Evolutionary conservation across 352 stramenopile species (phyloP), one percentile per base, ranked within the genome.

Genomic region (Pythium guiyangense): DNA sequence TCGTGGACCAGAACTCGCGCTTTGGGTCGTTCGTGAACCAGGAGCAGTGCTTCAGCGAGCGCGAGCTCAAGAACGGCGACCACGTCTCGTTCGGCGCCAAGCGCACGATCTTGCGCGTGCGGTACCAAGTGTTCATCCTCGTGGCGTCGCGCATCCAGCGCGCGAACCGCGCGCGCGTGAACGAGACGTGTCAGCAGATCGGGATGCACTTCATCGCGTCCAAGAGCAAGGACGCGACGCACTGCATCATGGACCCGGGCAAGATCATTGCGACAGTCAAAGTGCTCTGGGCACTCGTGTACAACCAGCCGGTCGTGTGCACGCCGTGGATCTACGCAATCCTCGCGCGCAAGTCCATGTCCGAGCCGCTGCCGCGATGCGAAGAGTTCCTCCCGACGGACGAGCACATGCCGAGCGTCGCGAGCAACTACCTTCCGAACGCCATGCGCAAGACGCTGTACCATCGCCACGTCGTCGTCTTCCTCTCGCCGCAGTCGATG

Each of bases 21-120:
- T 95, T 95, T 60, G 86, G 86, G 42, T 92, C 86, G 22, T 95
- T 92, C 57, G 80, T 95, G 46, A 95, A 95, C 61, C 70, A 87
- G 37, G 69, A 91, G 46, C 78, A 91, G 47, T 76, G 64, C 54
- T 71, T 84, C 49, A 60, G 49, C 14, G 64, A 81, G 55, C 67
- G 70, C 8, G 66, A 63, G 43, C 68, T 89, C 52, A 67, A 71
- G 12, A 75, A 90, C 52, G 84, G 84, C 27, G 86, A 95, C 59
- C 61, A 79, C 49, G 73, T 95, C 61, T 86, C 86, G 35, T 95
- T 95, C 43, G 86, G 86, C 42, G 84, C 82, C 56, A 94, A 94
- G 63, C 79, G 76, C 53, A 92, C 81, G 44, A 71, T 92, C 49
- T 69, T 95, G 52, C 75, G 75, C 20, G 84, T 94, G 57, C 79